Conservation (phyloP, 441 rosid genomes). For the Gossypium aridum region DNA sequence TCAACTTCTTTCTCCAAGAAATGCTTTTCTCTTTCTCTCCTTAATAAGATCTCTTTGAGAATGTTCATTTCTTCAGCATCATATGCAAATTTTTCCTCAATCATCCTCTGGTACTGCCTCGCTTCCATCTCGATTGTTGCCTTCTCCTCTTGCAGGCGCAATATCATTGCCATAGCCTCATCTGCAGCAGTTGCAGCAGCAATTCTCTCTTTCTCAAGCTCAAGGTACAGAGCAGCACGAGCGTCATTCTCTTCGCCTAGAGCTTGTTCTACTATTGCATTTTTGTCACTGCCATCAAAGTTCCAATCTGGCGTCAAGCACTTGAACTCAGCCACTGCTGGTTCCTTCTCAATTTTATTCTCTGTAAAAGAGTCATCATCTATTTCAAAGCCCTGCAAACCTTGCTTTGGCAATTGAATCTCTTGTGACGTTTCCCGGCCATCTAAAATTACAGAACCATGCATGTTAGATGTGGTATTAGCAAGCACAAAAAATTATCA, state of each 20-base stretch:
- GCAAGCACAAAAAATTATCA: not conserved
- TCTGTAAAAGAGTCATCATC: slow-evolving; percentile 28
- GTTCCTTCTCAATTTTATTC: slow-evolving; percentile 18
- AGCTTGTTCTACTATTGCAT: slow-evolving; percentile 35
- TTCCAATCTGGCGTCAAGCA: slow-evolving; percentile 17
- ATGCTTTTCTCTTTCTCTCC: slow-evolving; percentile 76
- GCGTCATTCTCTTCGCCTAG: slow-evolving; percentile 36
- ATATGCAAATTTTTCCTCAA: slow-evolving; percentile 70
- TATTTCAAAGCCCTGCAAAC: slow-evolving; percentile 27
- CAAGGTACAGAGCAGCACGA: slow-evolving; percentile 42
- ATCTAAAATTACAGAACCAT: slow-evolving; percentile 25
- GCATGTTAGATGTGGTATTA: slow-evolving; percentile 12
- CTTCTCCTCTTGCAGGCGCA: slow-evolving; percentile 61
- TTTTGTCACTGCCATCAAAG: slow-evolving; percentile 23
- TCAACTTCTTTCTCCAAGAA: slow-evolving; percentile 80
- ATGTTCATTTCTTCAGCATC: slow-evolving; percentile 79
- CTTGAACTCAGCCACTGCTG: slow-evolving; percentile 23
- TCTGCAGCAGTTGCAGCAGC: slow-evolving; percentile 77
- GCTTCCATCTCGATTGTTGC: slow-evolving; percentile 64
- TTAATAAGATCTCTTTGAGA: slow-evolving; percentile 70
- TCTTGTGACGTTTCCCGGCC: slow-evolving; percentile 27
- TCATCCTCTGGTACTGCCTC: slow-evolving; percentile 70
- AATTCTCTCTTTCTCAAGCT: slow-evolving; percentile 74
- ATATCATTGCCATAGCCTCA: slow-evolving; percentile 73
- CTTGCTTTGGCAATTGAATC: slow-evolving; percentile 18